Evolutionary conservation across 2,329 filamentous ascomycete genomes (phyloP).

Genomic region (Juglanconis juglandina): DNA sequence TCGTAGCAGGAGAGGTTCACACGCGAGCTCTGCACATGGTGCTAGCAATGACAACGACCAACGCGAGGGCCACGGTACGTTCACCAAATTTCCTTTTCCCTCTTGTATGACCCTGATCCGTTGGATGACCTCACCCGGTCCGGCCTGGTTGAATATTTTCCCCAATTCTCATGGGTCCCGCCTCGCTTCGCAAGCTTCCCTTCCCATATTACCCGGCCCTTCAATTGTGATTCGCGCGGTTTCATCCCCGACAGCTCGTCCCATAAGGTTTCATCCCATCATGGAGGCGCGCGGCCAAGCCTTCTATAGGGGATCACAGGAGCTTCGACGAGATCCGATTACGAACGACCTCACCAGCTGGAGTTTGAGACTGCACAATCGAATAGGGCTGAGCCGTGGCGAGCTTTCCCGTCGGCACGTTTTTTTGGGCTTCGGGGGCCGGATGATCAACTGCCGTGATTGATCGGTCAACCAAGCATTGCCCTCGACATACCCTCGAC

Average conservation of each 20-base stretch:
- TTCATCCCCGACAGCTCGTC: not conserved
- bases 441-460: conserved; percentile 18
- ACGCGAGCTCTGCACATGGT: conserved; percentile 9
- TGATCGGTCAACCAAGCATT: conserved; percentile 12
- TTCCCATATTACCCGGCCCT: not conserved
- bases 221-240: not conserved
- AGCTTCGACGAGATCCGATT: not conserved
- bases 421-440: conserved; percentile 8
- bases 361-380: not conserved
- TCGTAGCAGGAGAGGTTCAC: not conserved
- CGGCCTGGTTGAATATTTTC: not conserved
- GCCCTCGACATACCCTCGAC: not conserved
- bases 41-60: conserved; percentile 6
- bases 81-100: not conserved
- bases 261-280: not conserved
- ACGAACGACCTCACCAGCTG: not conserved
- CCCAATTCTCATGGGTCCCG: not conserved
- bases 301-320: not conserved
- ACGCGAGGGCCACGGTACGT: conserved; percentile 9
- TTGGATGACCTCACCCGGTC: not conserved
- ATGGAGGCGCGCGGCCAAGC: not conserved
- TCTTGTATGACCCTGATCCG: not conserved
- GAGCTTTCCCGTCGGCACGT: not conserved
- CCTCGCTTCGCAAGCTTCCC: not conserved
- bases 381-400: not conserved